phyloP scores from a whole-genome alignment of 1,284 basidiomycete species.

The Bjerkandera adusta region DNA sequence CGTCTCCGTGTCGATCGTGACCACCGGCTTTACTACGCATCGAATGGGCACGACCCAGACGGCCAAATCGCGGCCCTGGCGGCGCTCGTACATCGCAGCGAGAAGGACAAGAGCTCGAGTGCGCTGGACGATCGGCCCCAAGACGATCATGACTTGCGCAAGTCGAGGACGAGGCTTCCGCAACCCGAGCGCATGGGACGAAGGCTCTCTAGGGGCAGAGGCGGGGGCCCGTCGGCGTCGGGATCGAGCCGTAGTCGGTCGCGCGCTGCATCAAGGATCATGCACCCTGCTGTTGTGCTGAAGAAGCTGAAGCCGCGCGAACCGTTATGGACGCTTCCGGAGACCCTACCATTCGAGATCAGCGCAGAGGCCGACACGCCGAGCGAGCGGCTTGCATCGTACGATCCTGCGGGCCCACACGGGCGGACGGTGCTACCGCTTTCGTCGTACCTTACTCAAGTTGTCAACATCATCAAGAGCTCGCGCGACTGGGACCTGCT shows the following conservation, averaged over 20 bases:
- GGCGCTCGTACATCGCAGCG: conserved; percentile 49
- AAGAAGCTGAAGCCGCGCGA: conserved; percentile 36
- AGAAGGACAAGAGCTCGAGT: conserved; percentile 21
- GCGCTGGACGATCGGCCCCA: conserved; percentile 21
- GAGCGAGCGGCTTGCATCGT: conserved; percentile 75
- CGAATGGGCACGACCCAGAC: conserved; percentile 49
- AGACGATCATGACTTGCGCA: conserved; percentile 43
- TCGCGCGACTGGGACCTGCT: conserved; percentile 94
- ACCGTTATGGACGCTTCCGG: conserved; percentile 81
- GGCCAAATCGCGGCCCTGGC: conserved; percentile 52
- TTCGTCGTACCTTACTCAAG: conserved; percentile 71
- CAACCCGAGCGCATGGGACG: conserved; percentile 51
- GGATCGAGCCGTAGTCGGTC: conserved; percentile 71
- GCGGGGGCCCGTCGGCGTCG: conserved; percentile 43
- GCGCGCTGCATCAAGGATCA: conserved; percentile 40
- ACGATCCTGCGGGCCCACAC: conserved; percentile 59
- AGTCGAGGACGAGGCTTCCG: conserved; percentile 46
- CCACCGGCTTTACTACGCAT: conserved; percentile 79
- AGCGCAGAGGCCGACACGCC: conserved; percentile 58
- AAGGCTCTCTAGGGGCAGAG: conserved; percentile 56
- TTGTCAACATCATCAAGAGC: conserved; percentile 70
- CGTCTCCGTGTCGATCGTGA: conserved; percentile 89
- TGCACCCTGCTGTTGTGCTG: conserved; percentile 26
- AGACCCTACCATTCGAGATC: conserved; percentile 67
- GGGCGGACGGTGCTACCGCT: conserved; percentile 66